These are phyloP conservation scores for Oidium heveae DNA, from an alignment of 2,329 filamentous ascomycete species.

Conservation along the genomic window DNA sequence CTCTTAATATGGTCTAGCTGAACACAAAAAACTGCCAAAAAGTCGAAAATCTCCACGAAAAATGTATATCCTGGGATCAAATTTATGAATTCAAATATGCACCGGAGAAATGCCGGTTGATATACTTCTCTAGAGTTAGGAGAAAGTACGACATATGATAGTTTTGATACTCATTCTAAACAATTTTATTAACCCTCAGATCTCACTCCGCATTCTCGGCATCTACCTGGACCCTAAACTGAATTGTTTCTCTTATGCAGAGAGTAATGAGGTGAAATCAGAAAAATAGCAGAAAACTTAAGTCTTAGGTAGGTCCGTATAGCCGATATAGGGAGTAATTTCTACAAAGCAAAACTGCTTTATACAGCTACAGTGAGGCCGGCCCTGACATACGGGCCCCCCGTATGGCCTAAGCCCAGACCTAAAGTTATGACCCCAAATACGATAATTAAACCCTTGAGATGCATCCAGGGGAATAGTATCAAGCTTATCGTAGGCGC, in stretches of 20 bases:
- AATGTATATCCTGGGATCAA: no score
- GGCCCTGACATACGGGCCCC: background rate
- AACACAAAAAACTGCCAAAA: no score
- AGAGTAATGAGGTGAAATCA: background rate
- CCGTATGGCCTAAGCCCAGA: background rate
- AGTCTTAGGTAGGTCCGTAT: background rate
- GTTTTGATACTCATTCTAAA: no score
- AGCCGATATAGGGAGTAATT: background rate
- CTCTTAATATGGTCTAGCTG: no score
- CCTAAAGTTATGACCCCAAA: background rate
- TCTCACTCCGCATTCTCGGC: background rate
- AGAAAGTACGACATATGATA: no score
- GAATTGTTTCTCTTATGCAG: background rate
- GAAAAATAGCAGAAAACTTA: background rate
- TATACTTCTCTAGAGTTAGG: no score
- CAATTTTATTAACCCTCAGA: no score
- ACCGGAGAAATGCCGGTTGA: no score
- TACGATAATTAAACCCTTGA: background rate
- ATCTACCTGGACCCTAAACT: background rate
- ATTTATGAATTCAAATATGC: no score
- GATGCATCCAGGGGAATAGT: background rate
- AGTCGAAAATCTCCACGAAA: no score
- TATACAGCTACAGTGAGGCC: background rate
- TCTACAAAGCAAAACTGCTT: background rate
- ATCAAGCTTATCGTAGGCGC: background rate